Percentiles rank a stretch among this genome's conserved stretches.
phyloP scores from a whole-genome alignment of 139 green algal species.

The Chlamydomonas incerta region DNA sequence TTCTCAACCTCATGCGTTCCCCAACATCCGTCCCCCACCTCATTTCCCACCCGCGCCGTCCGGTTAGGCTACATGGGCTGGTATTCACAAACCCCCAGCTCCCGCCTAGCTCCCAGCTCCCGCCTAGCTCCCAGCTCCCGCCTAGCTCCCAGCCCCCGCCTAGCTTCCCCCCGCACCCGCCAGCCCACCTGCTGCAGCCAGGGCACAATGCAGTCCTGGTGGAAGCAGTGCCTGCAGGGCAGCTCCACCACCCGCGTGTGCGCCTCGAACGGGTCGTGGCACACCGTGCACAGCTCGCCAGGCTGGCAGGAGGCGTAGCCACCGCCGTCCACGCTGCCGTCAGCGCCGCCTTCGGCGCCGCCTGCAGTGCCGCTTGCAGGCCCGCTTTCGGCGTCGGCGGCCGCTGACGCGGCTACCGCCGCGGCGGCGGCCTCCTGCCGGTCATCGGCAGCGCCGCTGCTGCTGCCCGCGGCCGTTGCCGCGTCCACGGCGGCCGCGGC shows the following conservation, averaged over 20 bases:
- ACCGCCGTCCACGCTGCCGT: neutral
- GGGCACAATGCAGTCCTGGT: constrained; percentile 54
- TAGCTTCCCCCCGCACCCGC: neutral
- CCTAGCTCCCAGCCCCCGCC: neutral
- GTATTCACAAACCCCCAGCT: no score
- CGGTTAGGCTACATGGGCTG: no score
- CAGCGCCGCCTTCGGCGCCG: neutral
- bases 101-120: neutral
- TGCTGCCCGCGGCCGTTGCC: neutral
- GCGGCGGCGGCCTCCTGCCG: neutral
- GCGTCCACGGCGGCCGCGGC: neutral
- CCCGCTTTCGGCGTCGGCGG: neutral
- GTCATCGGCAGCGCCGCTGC: no score
- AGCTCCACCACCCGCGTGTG: constrained; percentile 46
- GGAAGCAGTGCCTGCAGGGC: constrained; percentile 53
- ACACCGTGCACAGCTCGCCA: constrained; percentile 49
- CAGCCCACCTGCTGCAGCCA: constrained; percentile 45
- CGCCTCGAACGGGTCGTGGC: constrained; percentile 42
- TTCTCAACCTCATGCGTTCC: neutral
- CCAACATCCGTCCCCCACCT: neutral
- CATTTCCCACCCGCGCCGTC: no score
- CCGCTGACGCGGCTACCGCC: neutral
- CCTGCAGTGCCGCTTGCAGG: neutral
- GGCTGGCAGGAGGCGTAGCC: constrained; percentile 12
- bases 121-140: accelerated